Evolutionary conservation across 306 rosid genomes (phyloP).

Genomic region (Medicago ruthenica): DNA sequence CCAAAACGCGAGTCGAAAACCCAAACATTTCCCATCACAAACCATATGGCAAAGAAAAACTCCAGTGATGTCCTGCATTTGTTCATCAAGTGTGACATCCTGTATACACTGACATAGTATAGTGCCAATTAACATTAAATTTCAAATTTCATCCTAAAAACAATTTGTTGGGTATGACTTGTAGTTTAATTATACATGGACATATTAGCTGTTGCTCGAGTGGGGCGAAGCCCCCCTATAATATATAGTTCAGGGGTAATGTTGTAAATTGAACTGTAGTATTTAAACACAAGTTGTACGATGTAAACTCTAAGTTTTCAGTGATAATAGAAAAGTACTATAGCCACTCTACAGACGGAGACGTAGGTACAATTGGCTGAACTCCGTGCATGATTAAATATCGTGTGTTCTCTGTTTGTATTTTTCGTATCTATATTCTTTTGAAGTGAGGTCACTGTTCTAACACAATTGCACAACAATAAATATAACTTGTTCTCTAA

Average conservation of each 20-base stretch:
- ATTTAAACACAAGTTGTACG: not conserved
- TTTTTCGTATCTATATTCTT: too few relatives aligned
- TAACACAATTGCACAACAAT: not conserved
- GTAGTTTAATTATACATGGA: not conserved
- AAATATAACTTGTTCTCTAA: constrained; percentile 24
- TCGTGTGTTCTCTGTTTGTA: not conserved
- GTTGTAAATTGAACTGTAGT: not conserved
- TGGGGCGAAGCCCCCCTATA: not conserved
- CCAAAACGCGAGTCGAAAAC: constrained; percentile 85
- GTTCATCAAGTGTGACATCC: constrained; percentile 81
- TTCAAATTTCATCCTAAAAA: constrained; percentile 23
- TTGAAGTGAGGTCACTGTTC: too few relatives aligned
- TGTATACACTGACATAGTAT: constrained; percentile 41
- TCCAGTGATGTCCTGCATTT: constrained; percentile 82
- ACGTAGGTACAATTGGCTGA: not conserved
- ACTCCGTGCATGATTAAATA: not conserved
- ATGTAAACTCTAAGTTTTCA: not conserved
- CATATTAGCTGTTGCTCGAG: not conserved
- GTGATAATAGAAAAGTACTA: not conserved
- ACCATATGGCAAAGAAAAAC: constrained; percentile 96
- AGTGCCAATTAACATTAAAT: constrained; percentile 11
- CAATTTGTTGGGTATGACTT: not conserved
- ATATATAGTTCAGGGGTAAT: not conserved
- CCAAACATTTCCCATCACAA: constrained; percentile 99
- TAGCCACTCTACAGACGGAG: not conserved